These are phyloP conservation scores for Aspergillus puulaauensis DNA, from an alignment of 2,329 filamentous ascomycete species.

Conservation along the genomic window DNA sequence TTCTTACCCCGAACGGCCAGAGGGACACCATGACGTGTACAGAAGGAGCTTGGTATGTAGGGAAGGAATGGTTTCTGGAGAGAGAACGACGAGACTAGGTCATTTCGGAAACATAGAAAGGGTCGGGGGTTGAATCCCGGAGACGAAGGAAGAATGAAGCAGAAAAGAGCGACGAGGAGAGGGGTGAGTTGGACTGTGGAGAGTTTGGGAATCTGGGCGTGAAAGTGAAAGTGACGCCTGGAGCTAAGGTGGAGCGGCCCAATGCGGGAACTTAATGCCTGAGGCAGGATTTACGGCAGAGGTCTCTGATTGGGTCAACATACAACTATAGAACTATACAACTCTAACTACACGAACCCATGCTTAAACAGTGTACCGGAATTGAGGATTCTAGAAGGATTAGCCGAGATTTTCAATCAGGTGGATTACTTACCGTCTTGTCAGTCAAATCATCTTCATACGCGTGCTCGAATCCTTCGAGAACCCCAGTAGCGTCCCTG, in stretches of 20 bases:
- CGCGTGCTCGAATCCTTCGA: conserved; percentile 54
- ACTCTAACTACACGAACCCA: background rate
- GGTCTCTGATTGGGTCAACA: background rate
- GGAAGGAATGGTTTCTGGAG: background rate
- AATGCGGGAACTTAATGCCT: background rate
- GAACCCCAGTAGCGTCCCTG: conserved; percentile 39
- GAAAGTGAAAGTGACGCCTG: background rate
- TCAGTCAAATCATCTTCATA: conserved; percentile 56
- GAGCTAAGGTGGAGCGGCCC: background rate
- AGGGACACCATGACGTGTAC: conserved; percentile 68
- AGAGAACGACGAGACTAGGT: conserved; percentile 6
- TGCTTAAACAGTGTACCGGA: conserved; percentile 10
- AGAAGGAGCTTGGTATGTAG: background rate
- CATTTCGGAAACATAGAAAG: conserved; percentile 2
- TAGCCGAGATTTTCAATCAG: background rate
- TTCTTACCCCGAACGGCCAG: conserved; percentile 77
- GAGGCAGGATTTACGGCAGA: background rate
- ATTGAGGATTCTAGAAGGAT: conserved; percentile 13
- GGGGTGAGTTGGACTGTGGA: background rate
- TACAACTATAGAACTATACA: background rate
- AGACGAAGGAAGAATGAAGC: conserved; percentile 2
- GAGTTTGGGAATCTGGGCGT: background rate
- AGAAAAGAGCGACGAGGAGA: conserved; percentile 5
- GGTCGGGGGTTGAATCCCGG: background rate
- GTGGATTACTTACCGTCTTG: conserved; percentile 23